Base-by-base conservation (phyloP, 306 rosid genomes). In the Cicer yamashitae region DNA sequence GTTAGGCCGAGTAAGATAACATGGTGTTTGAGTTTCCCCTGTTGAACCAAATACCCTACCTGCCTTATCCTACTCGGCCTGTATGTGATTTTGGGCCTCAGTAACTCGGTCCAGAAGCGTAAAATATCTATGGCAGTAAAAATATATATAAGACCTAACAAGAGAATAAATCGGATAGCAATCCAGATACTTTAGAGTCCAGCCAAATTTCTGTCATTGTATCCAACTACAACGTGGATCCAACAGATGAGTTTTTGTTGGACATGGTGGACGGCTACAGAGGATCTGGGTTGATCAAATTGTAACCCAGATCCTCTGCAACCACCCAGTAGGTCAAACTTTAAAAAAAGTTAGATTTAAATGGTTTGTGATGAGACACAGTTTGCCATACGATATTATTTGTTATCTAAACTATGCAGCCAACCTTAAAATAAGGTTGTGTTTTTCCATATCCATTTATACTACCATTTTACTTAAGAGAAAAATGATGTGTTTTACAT, bases 401-500 rank as follows among this genome's bases (percentile, higher is more conserved):
- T 48, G 6, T 48, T 51, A 6, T n/a, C 15, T n/a, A 3, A 30
- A 30, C 37, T 30, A 30, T 30, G 37, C 37, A 11, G 10, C 54
- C 17, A 11, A 66, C 39, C 10, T 20, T 2, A 17, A 17, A 18
- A 11, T 6, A 22, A 20, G 57, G 57, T 8, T 37, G 11, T 46
- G 20, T 67, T 15, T 53, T 18, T 53, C 12, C 14, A n/a, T 34
- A 20, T 67, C 7, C 60, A 63, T 67, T 12, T 53, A 67, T 77
- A 17, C 70, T 54, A 46, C 63, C 64, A 44, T 74, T 61, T 60
- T 56, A 63, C 34, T 22, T 44, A 6, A 17, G 44, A 10, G 12
- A 34, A 44, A 67, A 77, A 60, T 58, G 59, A 69, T 39, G 11
- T 67, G 39, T 44, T 71, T 38, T 82, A 48, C 40, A 1, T 78